phyloP scores from a whole-genome alignment of 1,284 basidiomycete species.

The Porodaedalea pini region DNA sequence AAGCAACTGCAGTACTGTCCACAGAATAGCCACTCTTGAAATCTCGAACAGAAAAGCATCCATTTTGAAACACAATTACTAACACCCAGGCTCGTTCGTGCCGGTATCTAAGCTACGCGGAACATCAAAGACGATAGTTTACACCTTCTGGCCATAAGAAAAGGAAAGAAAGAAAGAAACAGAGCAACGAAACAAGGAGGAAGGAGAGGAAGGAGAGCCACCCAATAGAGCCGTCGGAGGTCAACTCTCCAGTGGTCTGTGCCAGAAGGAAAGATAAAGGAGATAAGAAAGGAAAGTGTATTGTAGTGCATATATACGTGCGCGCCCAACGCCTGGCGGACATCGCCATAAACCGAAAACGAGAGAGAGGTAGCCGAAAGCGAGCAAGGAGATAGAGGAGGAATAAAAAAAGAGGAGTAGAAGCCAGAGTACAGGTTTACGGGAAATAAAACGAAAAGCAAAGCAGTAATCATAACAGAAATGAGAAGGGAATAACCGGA shows the following conservation, averaged over 20 bases:
- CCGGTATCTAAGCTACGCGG: background rate
- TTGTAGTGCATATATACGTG: constrained; percentile 1
- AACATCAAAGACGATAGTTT: no score
- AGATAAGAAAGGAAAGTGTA: constrained; percentile 3
- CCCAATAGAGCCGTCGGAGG: no score
- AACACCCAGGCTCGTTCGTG: background rate
- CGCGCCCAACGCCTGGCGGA: constrained; percentile 2
- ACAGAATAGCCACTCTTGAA: no score
- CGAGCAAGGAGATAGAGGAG: background rate
- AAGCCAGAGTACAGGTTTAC: background rate
- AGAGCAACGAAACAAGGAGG: constrained; percentile 7
- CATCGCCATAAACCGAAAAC: constrained; percentile 15
- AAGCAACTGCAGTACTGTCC: no score
- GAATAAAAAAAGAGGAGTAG: background rate
- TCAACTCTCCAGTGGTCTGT: no score
- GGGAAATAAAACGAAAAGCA: background rate
- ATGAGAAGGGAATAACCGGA: background rate
- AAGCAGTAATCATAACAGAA: background rate
- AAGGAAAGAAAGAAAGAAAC: constrained; percentile 21
- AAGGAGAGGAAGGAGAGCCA: background rate
- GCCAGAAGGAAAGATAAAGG: constrained; percentile 1
- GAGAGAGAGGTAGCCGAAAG: constrained; percentile 6
- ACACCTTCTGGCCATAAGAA: constrained; percentile 2
- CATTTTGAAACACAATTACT: background rate
- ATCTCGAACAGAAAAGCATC: background rate